phyloP scores from a whole-genome alignment of 2,329 filamentous ascomycete genomes.

The Calonectria honghensis region DNA sequence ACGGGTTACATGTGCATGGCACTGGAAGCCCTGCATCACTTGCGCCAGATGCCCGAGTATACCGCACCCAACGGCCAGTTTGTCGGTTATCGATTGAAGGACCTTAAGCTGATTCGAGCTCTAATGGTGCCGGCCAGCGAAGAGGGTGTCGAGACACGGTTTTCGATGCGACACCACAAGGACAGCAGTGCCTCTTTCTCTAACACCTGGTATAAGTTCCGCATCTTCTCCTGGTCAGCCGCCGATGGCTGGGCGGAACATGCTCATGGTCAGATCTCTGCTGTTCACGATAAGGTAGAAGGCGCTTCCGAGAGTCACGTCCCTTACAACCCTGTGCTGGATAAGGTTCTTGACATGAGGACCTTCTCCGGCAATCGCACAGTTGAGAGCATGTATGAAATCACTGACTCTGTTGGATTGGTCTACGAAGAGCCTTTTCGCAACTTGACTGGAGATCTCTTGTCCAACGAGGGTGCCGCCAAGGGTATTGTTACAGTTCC shows the following conservation, averaged over 20 bases:
- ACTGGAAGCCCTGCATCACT: slow-evolving; percentile 38
- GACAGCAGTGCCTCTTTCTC: slow-evolving; percentile 3
- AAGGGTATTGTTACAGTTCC: neutral
- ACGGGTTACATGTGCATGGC: slow-evolving; percentile 62
- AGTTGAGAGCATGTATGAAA: neutral
- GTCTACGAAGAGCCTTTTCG: neutral
- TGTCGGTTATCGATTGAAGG: neutral
- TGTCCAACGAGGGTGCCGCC: neutral
- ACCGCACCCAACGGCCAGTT: neutral
- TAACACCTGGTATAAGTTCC: slow-evolving; percentile 20
- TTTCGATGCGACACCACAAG: slow-evolving; percentile 23
- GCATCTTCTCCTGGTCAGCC: slow-evolving; percentile 1
- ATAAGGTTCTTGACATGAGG: neutral
- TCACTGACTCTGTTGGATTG: neutral
- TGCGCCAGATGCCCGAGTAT: slow-evolving; percentile 3
- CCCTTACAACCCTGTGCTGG: neutral
- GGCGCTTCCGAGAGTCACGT: neutral
- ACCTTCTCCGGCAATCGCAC: neutral
- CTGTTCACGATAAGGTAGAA: neutral
- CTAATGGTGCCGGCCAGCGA: slow-evolving; percentile 14
- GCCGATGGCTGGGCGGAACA: slow-evolving; percentile 5
- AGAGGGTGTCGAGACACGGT: slow-evolving; percentile 13
- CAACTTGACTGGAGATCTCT: neutral
- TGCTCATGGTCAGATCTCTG: neutral
- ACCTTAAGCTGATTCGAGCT: slow-evolving; percentile 6